Percentiles rank a stretch among this genome's conserved stretches.
These are phyloP conservation scores for Endothia cerciana DNA, from an alignment of 2,329 filamentous ascomycete species.

Conservation along the genomic window DNA sequence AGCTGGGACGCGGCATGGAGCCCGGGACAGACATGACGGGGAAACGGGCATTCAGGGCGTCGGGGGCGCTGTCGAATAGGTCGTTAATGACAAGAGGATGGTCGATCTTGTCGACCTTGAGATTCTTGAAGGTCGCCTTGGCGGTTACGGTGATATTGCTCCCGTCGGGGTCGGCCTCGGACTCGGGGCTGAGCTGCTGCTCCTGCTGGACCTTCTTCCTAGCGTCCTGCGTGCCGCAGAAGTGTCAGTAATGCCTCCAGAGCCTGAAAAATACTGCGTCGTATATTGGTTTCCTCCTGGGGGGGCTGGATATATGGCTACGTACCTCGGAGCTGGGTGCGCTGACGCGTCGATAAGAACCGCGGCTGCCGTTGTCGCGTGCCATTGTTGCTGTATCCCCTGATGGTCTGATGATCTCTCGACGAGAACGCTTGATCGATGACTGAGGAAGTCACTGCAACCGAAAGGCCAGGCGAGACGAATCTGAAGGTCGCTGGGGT, in stretches of 20 bases:
- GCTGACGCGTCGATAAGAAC: slow-evolving; percentile 6
- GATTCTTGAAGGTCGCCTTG: neutral
- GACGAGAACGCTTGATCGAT: neutral
- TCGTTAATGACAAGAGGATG: neutral
- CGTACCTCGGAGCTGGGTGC: neutral
- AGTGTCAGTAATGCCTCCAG: neutral
- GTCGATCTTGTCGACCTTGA: neutral
- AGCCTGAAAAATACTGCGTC: neutral
- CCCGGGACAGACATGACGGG: slow-evolving; percentile 3
- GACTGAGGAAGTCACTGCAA: neutral
- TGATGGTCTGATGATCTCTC: neutral
- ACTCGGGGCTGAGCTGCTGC: neutral
- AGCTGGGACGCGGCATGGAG: neutral
- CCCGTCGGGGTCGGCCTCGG: neutral
- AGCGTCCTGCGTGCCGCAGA: neutral
- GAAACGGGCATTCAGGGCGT: neutral
- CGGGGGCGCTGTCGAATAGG: slow-evolving; percentile 6
- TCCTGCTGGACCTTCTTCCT: neutral
- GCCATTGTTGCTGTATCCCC: slow-evolving; percentile 12
- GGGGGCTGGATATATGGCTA: neutral
- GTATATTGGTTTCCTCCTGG: neutral
- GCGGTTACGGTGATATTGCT: neutral
- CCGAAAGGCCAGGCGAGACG: neutral
- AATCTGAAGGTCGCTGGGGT: neutral
- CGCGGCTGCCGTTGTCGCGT: slow-evolving; percentile 18